Evolutionary conservation across 108 stramenopile species (phyloP), one percentile per base, ranked within the genome.

Genomic region (Skeletonema marinoi): DNA sequence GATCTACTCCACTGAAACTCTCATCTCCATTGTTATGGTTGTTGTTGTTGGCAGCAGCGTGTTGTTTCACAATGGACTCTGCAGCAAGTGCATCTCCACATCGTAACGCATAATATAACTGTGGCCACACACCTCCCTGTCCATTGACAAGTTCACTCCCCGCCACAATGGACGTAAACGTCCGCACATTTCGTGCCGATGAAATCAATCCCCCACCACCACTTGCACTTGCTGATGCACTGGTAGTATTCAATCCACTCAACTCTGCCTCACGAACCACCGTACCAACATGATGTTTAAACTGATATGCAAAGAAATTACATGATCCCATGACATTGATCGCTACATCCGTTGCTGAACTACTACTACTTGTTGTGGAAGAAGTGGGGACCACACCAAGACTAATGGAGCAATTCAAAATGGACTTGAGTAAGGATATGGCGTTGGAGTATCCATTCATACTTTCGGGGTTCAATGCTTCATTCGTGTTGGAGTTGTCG

Each of bases 291-390:
- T 82, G 74, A 13, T 62, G 38, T 44, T 54, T 33, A 51, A 82
- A 82, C 64, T 82, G 81, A 19, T 62, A 46, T 14, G 81, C 59
- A 59, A 82, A 75, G 65, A 75, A 75, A 25, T 62, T 61, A 50
- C 74, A 75, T 6, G 74, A 19, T 36, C 73, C 74, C 65, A 74
- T 41, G 30, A 71, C 68, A 38, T 48, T 33, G 12, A 32, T 36
- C 11, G 79, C 79, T 1, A 68, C 59, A 35, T 60, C 25, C 4
- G 48, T 25, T 7, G 29, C 58, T 54, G 32, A 32, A 39, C 16
- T 25, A 30, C 44, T n/a, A 36, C 35, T 36, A 36, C 35, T 36
- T 14, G 41, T 48, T 44, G 62, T 16, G 0, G 32, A 11, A 30
- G 58, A 46, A 32, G 51, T 5, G 3, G 30, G 60, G 19, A 60